Evolutionary conservation across 495 filamentous ascomycete species (phyloP), one percentile per base, ranked within the genome.

Genomic region (Xylaria longipes): DNA sequence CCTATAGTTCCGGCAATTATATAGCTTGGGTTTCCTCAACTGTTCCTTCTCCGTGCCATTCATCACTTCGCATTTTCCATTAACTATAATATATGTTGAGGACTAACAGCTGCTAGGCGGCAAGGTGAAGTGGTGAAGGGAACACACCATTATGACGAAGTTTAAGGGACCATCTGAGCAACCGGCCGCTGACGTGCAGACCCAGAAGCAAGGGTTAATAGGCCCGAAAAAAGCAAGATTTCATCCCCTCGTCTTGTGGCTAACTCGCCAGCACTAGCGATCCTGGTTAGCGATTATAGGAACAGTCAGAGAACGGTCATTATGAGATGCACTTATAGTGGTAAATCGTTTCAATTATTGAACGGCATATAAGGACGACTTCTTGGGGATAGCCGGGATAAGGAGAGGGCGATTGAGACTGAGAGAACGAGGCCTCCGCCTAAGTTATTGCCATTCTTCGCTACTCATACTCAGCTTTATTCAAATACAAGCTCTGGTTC

Each of bases 131-230:
- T 27, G 9, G 37, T 63, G 37, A 63, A 45, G 37, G 22, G 20
- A 57, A 11, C 54, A 57, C 54, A 17, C 15, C 22, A 56, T 56
- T 2, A 5, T 57, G 31, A 57, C 54, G 14, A 33, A 52, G 48
- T 20, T 17, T 57, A 5, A 29, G 15, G 39, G 0, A 14, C 60
- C 60, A 31, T 9, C 11, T 17, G n/a, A n/a, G 14, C 22, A 45
- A 27, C 37, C 37, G 17, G 57, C 39, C 39, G 39, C n/a, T 3
- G 35, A 8, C 22, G 37, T 63, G 60, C 39, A 27, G 37, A 27
- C 58, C 58, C 20, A 39, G 12, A 60, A 17, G 39, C 39, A 39
- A 64, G 22, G 61, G 37, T 46, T 29, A 64, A 41, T 64, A 46
- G 61, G 39, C 22, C 58, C 58, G 58, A 61, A 37, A 15, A 61